These are phyloP conservation scores for Phyllosticta capitalensis DNA, from an alignment of 2,329 filamentous ascomycete genomes.

Conservation along the genomic window DNA sequence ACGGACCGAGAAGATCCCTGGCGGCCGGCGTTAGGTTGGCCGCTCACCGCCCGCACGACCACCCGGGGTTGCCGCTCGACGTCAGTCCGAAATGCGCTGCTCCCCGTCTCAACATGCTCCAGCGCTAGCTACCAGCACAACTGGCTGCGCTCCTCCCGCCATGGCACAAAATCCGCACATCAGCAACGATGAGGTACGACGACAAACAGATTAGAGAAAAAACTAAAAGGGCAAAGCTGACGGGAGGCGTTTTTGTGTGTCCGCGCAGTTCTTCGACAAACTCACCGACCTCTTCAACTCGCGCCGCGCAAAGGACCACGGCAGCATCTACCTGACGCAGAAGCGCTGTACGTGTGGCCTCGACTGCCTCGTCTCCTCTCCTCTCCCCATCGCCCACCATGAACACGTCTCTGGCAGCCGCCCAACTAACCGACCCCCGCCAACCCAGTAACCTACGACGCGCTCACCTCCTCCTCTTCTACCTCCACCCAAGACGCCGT, in stretches of 20 bases:
- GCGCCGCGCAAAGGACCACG: slow-evolving; percentile 60
- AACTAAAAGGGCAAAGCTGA: no score
- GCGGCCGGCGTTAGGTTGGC: neutral
- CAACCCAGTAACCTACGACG: slow-evolving; percentile 31
- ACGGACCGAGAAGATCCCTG: slow-evolving; percentile 1
- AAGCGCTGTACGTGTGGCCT: slow-evolving; percentile 54
- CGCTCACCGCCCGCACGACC: slow-evolving; percentile 10
- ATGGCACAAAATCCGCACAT: slow-evolving; percentile 37
- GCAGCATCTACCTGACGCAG: slow-evolving; percentile 65
- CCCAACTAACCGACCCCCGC: neutral
- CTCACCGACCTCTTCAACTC: slow-evolving; percentile 59
- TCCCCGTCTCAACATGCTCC: neutral
- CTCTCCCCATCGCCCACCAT: neutral
- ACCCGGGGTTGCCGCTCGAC: neutral
- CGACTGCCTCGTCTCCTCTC: neutral
- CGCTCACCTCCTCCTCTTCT: neutral
- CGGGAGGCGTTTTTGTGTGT: no score
- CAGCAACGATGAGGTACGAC: slow-evolving; percentile 53
- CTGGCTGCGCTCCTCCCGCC: slow-evolving; percentile 4
- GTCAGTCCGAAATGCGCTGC: slow-evolving; percentile 1
- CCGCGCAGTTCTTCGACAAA: slow-evolving; percentile 62
- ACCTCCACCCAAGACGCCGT: neutral
- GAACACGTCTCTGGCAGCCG: neutral
- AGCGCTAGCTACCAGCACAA: neutral
- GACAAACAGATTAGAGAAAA: no score